Evolutionary conservation across 768 basidiomycete species (phyloP).

Genomic region (Termitomyces sp.): DNA sequence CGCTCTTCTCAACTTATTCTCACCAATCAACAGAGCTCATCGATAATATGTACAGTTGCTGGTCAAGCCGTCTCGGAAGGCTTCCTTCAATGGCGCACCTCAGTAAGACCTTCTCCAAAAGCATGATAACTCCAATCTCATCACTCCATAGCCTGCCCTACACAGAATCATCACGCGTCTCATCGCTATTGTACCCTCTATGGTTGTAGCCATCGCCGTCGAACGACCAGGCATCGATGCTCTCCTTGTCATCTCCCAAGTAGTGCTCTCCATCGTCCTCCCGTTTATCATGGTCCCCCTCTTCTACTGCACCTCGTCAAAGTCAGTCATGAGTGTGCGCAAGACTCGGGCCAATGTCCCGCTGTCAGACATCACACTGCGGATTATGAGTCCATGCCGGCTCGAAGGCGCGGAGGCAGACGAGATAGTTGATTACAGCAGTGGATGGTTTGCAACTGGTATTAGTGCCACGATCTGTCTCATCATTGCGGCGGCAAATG

Average conservation of each 20-base stretch:
- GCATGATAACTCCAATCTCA: background rate
- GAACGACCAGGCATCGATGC: constrained; percentile 67
- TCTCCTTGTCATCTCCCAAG: constrained; percentile 84
- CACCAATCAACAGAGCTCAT: constrained; percentile 50
- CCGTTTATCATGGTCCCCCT: constrained; percentile 85
- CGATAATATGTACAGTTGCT: constrained; percentile 83
- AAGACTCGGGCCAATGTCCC: constrained; percentile 31
- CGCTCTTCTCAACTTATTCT: background rate
- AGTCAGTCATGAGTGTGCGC: constrained; percentile 65
- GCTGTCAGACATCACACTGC: constrained; percentile 18
- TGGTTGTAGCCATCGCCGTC: constrained; percentile 64
- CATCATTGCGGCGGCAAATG: constrained; percentile 63
- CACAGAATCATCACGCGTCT: constrained; percentile 81
- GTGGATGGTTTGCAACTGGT: constrained; percentile 39
- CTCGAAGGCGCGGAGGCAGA: constrained; percentile 19
- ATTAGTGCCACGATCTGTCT: constrained; percentile 59
- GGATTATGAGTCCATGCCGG: constrained; percentile 7
- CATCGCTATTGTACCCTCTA: constrained; percentile 77
- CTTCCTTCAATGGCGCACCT: too few species aligned
- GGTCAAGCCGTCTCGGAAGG: constrained; percentile 92
- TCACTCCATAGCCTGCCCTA: constrained; percentile 57
- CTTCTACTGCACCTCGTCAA: constrained; percentile 68
- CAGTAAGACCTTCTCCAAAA: constrained; percentile 36
- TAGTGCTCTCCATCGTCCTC: constrained; percentile 74
- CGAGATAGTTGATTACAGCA: constrained; percentile 59